These are phyloP conservation scores for Cynara cardunculus DNA, from an alignment of 129 eudicot genomes.

Conservation along the genomic window DNA sequence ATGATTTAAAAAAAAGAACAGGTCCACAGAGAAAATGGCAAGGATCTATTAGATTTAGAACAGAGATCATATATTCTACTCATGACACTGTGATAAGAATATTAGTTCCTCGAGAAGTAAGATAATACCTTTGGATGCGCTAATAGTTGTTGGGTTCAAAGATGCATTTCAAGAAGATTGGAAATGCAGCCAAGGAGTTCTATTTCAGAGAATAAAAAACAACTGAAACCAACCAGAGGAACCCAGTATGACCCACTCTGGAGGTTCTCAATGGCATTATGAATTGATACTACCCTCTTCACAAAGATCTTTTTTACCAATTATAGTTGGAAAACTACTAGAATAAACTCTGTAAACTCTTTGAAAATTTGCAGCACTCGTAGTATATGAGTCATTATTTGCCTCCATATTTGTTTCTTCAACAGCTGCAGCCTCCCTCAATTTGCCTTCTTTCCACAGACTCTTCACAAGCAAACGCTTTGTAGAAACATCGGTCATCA, in stretches of 20 bases:
- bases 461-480: slow-evolving; percentile 76
- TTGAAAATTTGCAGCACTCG: slow-evolving; percentile 47
- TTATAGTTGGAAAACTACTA: slow-evolving; percentile 22
- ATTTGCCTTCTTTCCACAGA: slow-evolving; percentile 80
- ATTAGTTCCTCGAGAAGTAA: not conserved
- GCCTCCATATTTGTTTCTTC: slow-evolving; percentile 57
- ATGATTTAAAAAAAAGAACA: not conserved
- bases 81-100: not conserved
- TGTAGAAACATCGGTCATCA: slow-evolving; percentile 56
- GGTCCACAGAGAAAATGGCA: not conserved
- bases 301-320: slow-evolving; percentile 12
- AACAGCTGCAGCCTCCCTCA: slow-evolving; percentile 79
- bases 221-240: not conserved
- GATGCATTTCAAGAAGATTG: not conserved
- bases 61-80: not conserved
- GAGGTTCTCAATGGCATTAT: not conserved
- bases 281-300: not conserved
- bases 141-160: not conserved
- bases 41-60: not conserved
- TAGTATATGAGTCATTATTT: slow-evolving; percentile 35
- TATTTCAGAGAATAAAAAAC: not conserved
- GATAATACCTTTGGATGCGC: not conserved
- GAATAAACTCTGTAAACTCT: slow-evolving; percentile 44
- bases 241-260: not conserved
- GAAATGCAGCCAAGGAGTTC: not conserved